phyloP scores from a whole-genome alignment of 2,329 filamentous ascomycete species.

The Metarhizium humberi region DNA sequence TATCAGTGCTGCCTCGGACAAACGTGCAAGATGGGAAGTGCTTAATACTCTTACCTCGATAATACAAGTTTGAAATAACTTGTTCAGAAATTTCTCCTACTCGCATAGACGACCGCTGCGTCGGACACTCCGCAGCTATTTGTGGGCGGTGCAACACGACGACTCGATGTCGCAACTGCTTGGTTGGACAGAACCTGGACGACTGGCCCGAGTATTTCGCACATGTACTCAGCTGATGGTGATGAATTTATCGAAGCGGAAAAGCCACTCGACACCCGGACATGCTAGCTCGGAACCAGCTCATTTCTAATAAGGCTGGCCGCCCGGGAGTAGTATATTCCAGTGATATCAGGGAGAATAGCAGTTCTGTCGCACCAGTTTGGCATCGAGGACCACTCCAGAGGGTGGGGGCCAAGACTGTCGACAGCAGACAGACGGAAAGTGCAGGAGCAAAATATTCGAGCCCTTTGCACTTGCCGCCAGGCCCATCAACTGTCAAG shows the following conservation, averaged over 20 bases:
- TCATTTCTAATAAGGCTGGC: not conserved
- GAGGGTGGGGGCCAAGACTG: not conserved
- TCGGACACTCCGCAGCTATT: not conserved
- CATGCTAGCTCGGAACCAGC: not conserved
- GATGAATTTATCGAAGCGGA: not conserved
- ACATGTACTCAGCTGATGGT: not conserved
- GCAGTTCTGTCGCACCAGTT: not conserved
- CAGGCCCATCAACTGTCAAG: not conserved
- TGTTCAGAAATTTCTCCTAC: too few relatives aligned
- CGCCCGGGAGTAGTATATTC: not conserved
- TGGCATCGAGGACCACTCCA: not conserved
- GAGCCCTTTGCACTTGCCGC: not conserved
- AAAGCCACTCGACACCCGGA: not conserved
- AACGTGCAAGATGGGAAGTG: not conserved
- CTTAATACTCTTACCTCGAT: too few relatives aligned
- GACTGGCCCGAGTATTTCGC: not conserved
- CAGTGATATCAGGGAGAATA: not conserved
- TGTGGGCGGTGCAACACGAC: not conserved
- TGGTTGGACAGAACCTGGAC: not conserved
- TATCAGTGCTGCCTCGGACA: not conserved
- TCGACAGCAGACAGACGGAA: not conserved
- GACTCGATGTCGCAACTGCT: not conserved
- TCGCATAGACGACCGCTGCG: not conserved
- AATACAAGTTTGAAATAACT: too few relatives aligned
- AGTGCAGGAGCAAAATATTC: not conserved